phyloP scores from a whole-genome alignment of 441 rosid genomes.

The Raphanus hybrid region DNA sequence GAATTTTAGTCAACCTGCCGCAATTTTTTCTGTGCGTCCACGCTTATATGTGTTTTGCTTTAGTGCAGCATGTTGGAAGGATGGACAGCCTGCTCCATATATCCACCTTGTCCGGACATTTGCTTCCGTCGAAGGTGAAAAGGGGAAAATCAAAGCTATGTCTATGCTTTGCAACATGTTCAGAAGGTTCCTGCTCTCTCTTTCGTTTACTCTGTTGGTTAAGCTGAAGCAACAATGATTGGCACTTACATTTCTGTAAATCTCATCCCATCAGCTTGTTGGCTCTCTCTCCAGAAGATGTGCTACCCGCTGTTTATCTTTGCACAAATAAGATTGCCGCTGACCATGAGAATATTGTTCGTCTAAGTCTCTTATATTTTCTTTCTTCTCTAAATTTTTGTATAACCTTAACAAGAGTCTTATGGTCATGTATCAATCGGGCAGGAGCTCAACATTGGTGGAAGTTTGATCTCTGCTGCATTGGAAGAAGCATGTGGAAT shows the following conservation, averaged over 20 bases:
- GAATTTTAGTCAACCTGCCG: neutral
- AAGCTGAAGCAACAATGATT: conserved; percentile 27
- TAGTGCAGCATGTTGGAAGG: conserved; percentile 79
- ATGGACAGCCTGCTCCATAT: conserved; percentile 82
- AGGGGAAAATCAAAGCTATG: conserved; percentile 82
- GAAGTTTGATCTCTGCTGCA: conserved; percentile 75
- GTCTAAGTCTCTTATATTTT: conserved; percentile 36
- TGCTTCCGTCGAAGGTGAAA: conserved; percentile 81
- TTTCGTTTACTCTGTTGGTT: neutral
- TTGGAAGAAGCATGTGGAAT: conserved; percentile 90
- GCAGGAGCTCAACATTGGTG: conserved; percentile 87
- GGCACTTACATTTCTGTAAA: conserved; percentile 20
- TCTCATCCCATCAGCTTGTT: conserved; percentile 60
- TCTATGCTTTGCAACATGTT: conserved; percentile 93
- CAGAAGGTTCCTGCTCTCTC: conserved; percentile 59
- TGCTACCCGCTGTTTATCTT: conserved; percentile 79
- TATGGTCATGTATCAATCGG: conserved; percentile 32
- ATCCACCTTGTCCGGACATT: conserved; percentile 84
- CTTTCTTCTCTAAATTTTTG: neutral
- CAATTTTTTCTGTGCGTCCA: conserved; percentile 1
- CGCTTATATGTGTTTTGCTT: conserved; percentile 5
- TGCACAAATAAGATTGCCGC: conserved; percentile 89
- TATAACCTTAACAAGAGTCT: neutral
- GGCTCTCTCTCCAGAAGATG: conserved; percentile 87
- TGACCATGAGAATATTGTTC: conserved; percentile 81